These are phyloP conservation scores for Penicillium verrucosum DNA, from an alignment of 2,329 filamentous ascomycete species.

Conservation along the genomic window DNA sequence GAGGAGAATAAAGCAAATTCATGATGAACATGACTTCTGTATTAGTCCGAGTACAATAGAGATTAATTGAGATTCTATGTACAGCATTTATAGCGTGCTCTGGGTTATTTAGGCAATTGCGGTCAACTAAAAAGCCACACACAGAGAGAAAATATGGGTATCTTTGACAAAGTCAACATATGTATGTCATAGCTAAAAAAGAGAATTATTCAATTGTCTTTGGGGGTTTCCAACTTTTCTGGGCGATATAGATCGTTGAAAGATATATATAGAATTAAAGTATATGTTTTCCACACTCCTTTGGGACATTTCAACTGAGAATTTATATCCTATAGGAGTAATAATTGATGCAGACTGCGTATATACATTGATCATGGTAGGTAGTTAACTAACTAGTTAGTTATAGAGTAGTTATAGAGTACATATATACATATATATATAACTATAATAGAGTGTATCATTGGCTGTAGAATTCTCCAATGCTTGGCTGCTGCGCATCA, in stretches of 20 bases:
- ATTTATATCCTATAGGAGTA: background rate
- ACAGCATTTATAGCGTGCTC: background rate
- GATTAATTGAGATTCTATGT: background rate
- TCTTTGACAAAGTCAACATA: background rate
- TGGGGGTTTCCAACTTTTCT: background rate
- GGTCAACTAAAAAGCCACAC: background rate
- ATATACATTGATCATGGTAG: background rate
- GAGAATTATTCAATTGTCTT: background rate
- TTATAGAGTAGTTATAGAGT: background rate
- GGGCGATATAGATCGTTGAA: background rate
- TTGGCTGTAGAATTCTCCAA: background rate
- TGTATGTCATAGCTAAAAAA: background rate
- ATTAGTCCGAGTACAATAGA: background rate
- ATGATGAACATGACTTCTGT: constrained; percentile 1
- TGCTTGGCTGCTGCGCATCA: constrained; percentile 1
- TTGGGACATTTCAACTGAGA: too few species aligned
- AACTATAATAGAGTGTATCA: background rate
- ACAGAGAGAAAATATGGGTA: background rate
- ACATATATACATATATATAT: background rate
- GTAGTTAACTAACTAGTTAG: background rate
- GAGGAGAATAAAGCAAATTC: constrained; percentile 16
- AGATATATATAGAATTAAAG: background rate
- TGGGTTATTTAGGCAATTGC: background rate
- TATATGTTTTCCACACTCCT: background rate
- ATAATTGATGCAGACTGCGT: background rate